These are phyloP conservation scores for Moelleriella libera DNA, from an alignment of 2,329 filamentous ascomycete species.

Conservation along the genomic window DNA sequence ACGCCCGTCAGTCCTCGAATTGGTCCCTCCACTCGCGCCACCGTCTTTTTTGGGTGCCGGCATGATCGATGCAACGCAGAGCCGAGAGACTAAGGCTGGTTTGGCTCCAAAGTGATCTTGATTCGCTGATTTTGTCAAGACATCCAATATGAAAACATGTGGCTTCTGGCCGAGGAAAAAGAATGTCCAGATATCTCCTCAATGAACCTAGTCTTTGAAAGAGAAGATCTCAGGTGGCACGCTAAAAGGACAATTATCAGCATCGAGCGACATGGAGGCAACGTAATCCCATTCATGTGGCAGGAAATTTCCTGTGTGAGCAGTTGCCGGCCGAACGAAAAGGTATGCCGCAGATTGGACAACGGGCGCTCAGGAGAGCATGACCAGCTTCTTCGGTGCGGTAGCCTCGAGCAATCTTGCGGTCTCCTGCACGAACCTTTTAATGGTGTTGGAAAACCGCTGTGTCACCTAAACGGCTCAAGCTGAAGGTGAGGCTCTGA, in stretches of 20 bases:
- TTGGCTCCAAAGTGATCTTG: conserved; percentile 7
- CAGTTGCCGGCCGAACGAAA: too few species aligned
- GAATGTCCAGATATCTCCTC: conserved; percentile 4
- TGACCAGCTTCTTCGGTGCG: too few species aligned
- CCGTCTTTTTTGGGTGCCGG: conserved; percentile 25
- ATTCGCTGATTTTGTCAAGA: not conserved
- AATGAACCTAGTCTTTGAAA: not conserved
- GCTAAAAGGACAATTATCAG: not conserved
- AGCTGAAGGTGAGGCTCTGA: not conserved
- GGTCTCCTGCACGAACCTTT: not conserved
- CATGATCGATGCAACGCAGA: conserved; percentile 15
- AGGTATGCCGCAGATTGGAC: too few species aligned
- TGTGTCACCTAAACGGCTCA: not conserved
- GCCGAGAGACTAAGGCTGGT: conserved; percentile 7
- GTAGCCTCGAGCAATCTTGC: not conserved
- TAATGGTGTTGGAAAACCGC: not conserved
- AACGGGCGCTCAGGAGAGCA: too few species aligned
- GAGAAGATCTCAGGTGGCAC: not conserved
- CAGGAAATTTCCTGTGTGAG: too few species aligned
- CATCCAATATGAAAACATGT: conserved; percentile 2
- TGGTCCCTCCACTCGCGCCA: conserved; percentile 14
- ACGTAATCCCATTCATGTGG: too few species aligned
- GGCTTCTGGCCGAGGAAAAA: not conserved
- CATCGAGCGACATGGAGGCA: not conserved
- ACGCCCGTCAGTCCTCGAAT: conserved; percentile 14